Base-by-base conservation (phyloP, 768 basidiomycete species). In the Trametes cubensis region DNA sequence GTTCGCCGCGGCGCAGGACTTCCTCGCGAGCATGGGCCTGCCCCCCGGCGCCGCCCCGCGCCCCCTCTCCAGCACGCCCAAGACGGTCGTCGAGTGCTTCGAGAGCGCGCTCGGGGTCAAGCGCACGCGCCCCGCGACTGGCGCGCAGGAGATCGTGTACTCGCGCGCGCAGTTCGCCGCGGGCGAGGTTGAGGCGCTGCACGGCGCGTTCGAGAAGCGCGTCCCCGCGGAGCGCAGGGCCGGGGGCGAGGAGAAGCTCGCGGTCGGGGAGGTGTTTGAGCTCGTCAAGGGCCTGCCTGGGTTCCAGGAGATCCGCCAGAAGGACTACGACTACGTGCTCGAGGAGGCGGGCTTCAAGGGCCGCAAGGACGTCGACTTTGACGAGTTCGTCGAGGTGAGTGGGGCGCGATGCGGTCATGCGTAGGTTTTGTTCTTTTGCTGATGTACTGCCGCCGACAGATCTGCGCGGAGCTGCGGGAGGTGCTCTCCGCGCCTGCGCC, bases 1-100 rank as follows among this genome's bases (percentile, higher is more conserved):
- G 74, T 77, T 89, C 58, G 74, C 77, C 34, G 71, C 75, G 4
- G 85, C 87, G 0, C 79, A 89, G 20, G 73, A 71, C 45, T 96
- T 93, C 77, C 81, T 97, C 42, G 80, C 79, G 60, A 89, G 84
- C 67, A 98, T 98, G 96, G 95, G 95, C 0, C 80, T 97, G 40
- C 80, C 80, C 44, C 79, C 86, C 70, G 85, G 80, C 72, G 71
- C 76, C 74, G 42, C 34, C 52, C 75, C 64, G 53, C 74, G 62
- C 47, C 51, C 65, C 15, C 7, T 53, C 47, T 38, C 63, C 50
- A 62, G 63, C 42, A 62, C 62, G 60, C 49, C 68, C 61, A n/a
- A 58, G 53, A 38, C 67, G 66, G 46, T 69, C 58, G 40, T 75
- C 62, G 72, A 68, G 17, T 48, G 66, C 53, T 67, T 71, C 42